A percentile compares a stretch with the other conserved stretches of the same genome.
phyloP scores from a whole-genome alignment of 768 basidiomycete genomes.

The Lenzites betulinus region DNA sequence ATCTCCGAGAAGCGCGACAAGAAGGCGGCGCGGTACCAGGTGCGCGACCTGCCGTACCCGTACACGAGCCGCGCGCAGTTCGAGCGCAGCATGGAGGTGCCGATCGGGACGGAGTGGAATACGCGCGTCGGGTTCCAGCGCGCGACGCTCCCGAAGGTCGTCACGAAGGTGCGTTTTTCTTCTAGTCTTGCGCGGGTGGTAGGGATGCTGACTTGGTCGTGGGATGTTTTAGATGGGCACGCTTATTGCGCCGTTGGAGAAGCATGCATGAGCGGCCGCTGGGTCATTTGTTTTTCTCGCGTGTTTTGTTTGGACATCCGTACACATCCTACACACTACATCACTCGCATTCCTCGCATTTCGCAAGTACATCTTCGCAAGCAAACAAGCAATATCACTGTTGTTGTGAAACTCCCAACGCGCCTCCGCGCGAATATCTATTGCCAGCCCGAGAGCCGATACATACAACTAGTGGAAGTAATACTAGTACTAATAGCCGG shows the following conservation, averaged over 20 bases:
- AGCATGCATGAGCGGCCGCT: slow-evolving; percentile 38
- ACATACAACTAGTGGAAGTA: no score
- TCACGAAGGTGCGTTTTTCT: slow-evolving; percentile 67
- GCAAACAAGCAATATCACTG: no score
- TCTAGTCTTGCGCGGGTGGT: background rate
- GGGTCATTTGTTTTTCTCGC: background rate
- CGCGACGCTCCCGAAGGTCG: slow-evolving; percentile 80
- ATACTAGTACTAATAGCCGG: no score
- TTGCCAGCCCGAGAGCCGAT: no score
- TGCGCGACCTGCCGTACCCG: slow-evolving; percentile 92
- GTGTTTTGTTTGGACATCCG: background rate
- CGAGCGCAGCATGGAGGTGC: slow-evolving; percentile 78
- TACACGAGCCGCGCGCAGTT: slow-evolving; percentile 94
- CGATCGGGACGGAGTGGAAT: slow-evolving; percentile 93
- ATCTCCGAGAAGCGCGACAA: slow-evolving; percentile 95
- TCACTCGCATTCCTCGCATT: no score
- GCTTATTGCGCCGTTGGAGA: slow-evolving; percentile 70
- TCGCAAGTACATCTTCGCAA: no score
- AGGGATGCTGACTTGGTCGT: no score
- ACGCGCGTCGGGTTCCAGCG: slow-evolving; percentile 83
- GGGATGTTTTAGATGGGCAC: slow-evolving; percentile 56
- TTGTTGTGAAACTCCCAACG: no score
- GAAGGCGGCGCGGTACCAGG: slow-evolving; percentile 86
- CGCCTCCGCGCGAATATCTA: no score
- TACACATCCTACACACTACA: background rate